A percentile compares a stretch with the other conserved stretches of the same genome.
These are phyloP conservation scores for Colletotrichum theobromicola DNA, from an alignment of 2,329 filamentous ascomycete species.

Conservation along the genomic window DNA sequence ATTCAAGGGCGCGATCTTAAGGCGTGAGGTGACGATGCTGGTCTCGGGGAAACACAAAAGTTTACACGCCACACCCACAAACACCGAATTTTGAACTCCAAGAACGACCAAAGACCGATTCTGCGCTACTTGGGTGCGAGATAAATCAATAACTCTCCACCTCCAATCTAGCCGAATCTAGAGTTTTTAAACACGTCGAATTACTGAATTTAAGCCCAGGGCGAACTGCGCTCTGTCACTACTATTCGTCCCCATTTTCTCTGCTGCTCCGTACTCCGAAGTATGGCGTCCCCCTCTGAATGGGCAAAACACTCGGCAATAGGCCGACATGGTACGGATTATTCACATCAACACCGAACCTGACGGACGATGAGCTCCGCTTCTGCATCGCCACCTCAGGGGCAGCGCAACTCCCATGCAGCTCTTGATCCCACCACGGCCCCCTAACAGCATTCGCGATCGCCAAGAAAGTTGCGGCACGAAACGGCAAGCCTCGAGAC, in stretches of 20 bases:
- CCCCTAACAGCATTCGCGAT: slow-evolving; percentile 4
- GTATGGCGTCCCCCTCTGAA: background rate
- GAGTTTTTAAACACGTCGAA: background rate
- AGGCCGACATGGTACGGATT: background rate
- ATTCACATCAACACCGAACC: background rate
- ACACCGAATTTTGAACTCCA: background rate
- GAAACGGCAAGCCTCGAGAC: background rate
- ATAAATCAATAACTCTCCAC: too few relatives aligned
- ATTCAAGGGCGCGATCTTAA: background rate
- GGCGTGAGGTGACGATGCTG: background rate
- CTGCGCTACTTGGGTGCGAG: background rate
- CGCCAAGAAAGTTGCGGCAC: background rate
- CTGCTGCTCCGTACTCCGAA: background rate
- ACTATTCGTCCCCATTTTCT: background rate
- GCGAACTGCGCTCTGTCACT: background rate
- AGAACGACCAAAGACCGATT: background rate
- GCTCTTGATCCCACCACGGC: background rate
- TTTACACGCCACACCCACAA: background rate
- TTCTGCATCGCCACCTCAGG: background rate
- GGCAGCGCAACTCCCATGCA: slow-evolving; percentile 1
- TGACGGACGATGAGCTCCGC: background rate
- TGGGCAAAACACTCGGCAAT: background rate
- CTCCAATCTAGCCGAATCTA: background rate
- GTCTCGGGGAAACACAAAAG: background rate
- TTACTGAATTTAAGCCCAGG: background rate